A percentile compares a stretch with the other conserved stretches of the same genome.
Evolutionary conservation across 108 stramenopile genomes (phyloP).

Genomic region (Cyclotella sp.): DNA sequence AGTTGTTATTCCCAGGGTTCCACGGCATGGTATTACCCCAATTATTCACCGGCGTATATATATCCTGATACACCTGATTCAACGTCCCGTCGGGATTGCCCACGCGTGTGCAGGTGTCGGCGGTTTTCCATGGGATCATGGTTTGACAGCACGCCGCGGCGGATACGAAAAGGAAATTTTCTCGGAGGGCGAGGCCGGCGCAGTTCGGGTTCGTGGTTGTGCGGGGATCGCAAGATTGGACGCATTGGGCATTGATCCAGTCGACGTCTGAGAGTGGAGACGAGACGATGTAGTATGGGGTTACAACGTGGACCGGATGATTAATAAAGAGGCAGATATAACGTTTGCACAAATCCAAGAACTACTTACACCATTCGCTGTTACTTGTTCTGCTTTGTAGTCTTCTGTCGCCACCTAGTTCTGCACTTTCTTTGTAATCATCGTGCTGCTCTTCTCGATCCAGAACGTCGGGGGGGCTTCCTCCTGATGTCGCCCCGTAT

Average conservation of each 20-base stretch:
- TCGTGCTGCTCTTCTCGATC: not conserved
- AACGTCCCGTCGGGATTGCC: not conserved
- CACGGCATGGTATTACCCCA: not conserved
- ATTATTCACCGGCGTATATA: not conserved
- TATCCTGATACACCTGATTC: constrained; percentile 7
- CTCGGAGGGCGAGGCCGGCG: constrained; percentile 18
- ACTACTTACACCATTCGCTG: constrained; percentile 5
- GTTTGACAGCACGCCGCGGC: constrained; percentile 13
- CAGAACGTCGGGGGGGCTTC: too few species aligned
- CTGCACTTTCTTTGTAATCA: not conserved
- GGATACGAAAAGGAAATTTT: constrained; percentile 6
- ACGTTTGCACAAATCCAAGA: too few species aligned
- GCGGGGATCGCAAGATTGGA: constrained; percentile 26
- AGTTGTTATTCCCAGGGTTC: not conserved
- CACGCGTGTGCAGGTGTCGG: constrained; percentile 6
- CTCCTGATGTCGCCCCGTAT: not conserved
- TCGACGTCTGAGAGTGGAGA: constrained; percentile 18
- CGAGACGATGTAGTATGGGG: not conserved
- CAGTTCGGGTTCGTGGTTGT: constrained; percentile 25
- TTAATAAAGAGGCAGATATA: not conserved
- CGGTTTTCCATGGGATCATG: constrained; percentile 19
- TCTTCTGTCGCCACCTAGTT: not conserved
- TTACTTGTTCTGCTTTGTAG: not conserved
- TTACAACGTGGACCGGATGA: not conserved
- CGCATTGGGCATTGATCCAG: constrained; percentile 21